Evolutionary conservation across 2,329 filamentous ascomycete genomes (phyloP).

Genomic region (Hypoxylon sp.): DNA sequence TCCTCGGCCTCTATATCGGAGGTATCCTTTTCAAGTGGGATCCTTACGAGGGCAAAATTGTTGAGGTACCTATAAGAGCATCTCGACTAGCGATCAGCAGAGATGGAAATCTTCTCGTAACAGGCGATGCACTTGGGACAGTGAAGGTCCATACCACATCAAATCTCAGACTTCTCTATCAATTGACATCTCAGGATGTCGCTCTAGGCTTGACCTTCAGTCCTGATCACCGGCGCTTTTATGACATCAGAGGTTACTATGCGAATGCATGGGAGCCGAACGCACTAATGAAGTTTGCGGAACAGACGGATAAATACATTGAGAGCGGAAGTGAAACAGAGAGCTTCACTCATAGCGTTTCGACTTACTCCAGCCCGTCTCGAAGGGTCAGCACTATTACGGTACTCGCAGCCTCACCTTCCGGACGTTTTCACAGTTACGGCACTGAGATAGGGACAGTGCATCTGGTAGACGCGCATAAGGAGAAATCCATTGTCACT

Average conservation of each 20-base stretch:
- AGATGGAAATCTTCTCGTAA: slow-evolving; percentile 52
- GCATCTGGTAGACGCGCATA: slow-evolving; percentile 35
- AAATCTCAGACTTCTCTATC: slow-evolving; percentile 50
- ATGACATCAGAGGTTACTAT: slow-evolving; percentile 52
- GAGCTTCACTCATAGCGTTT: slow-evolving; percentile 22
- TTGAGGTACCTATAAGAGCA: slow-evolving; percentile 47
- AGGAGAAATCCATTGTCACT: slow-evolving; percentile 33
- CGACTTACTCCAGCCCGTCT: slow-evolving; percentile 9
- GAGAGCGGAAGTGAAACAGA: slow-evolving; percentile 23
- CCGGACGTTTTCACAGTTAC: slow-evolving; percentile 45
- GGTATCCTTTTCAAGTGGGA: slow-evolving; percentile 57
- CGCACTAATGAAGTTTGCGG: slow-evolving; percentile 41
- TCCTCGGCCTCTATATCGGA: slow-evolving; percentile 55
- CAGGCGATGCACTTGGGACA: slow-evolving; percentile 49
- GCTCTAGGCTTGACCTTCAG: slow-evolving; percentile 47
- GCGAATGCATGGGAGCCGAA: slow-evolving; percentile 53
- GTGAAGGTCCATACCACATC: slow-evolving; percentile 49
- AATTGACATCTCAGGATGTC: slow-evolving; percentile 50
- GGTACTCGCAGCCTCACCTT: slow-evolving; percentile 36
- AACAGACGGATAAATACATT: slow-evolving; percentile 14
- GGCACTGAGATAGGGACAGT: slow-evolving; percentile 49
- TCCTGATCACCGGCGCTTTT: slow-evolving; percentile 49
- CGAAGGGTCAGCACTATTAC: slow-evolving; percentile 46
- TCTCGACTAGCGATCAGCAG: slow-evolving; percentile 46
- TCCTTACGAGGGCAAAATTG: slow-evolving; percentile 50